phyloP scores from a whole-genome alignment of 768 basidiomycete species.

The Pisolithus tinctorius region DNA sequence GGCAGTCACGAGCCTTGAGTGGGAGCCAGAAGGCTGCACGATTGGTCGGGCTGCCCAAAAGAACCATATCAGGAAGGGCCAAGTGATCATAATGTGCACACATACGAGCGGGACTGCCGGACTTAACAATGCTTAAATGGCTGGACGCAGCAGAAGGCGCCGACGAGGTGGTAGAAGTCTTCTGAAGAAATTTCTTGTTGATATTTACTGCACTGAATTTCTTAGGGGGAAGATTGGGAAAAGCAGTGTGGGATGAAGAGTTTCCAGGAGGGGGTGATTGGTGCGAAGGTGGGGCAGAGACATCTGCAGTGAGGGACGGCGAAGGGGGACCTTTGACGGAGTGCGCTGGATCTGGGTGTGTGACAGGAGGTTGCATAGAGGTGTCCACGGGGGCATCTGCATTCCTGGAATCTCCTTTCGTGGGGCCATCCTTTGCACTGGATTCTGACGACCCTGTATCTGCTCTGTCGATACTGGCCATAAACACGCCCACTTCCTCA shows the following conservation, averaged over 20 bases:
- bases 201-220: constrained; percentile 87
- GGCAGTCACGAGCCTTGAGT: constrained; percentile 80
- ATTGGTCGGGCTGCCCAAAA: constrained; percentile 46
- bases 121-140: constrained; percentile 37
- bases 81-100: constrained; percentile 8
- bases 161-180: constrained; percentile 59
- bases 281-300: constrained; percentile 6
- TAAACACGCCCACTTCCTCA: constrained; percentile 72
- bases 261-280: constrained; percentile 1
- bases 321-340: constrained; percentile 6
- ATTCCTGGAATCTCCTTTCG: constrained; percentile 4
- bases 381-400: constrained; percentile 2
- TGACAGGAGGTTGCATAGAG: constrained; percentile 14
- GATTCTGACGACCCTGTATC: constrained; percentile 39
- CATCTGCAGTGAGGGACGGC: constrained; percentile 14
- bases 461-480: constrained; percentile 60
- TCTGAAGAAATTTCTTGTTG: constrained; percentile 95
- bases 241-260: constrained; percentile 13
- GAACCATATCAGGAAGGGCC: constrained; percentile 14
- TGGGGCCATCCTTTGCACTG: constrained; percentile 18
- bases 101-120: constrained; percentile 50
- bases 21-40: constrained; percentile 47
- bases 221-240: constrained; percentile 56
- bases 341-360: constrained; percentile 7
- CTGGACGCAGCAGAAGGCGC: constrained; percentile 38